These are phyloP conservation scores for Quercus rubra DNA, from an alignment of 306 rosid genomes.

Conservation along the genomic window DNA sequence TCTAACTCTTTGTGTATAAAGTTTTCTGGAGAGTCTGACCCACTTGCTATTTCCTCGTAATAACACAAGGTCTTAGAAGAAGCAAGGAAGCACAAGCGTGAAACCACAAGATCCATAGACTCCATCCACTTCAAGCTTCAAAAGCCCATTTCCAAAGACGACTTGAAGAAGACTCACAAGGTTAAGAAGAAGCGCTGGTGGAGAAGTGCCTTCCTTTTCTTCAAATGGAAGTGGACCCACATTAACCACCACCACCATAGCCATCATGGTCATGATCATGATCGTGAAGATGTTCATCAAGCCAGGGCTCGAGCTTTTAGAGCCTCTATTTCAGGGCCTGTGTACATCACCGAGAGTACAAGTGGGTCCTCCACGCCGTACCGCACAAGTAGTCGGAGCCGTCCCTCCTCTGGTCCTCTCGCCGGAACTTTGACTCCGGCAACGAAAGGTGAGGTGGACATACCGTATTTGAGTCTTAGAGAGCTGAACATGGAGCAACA, in stretches of 20 bases:
- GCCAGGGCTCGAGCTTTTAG: slow-evolving; percentile 73
- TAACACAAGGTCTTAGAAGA: slow-evolving; percentile 67
- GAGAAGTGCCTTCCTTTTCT: slow-evolving; percentile 67
- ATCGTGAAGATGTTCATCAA: slow-evolving; percentile 53
- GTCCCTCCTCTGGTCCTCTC: slow-evolving; percentile 70
- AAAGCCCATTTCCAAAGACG: slow-evolving; percentile 76
- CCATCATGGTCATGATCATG: background rate
- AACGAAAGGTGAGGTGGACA: slow-evolving; percentile 39
- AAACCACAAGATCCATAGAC: slow-evolving; percentile 64
- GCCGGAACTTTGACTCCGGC: slow-evolving; percentile 59
- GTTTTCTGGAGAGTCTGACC: background rate
- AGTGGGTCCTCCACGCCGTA: slow-evolving; percentile 65
- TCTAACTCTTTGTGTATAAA: background rate
- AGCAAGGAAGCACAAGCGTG: slow-evolving; percentile 76
- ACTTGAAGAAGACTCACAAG: slow-evolving; percentile 47
- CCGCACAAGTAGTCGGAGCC: slow-evolving; percentile 43
- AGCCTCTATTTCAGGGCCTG: slow-evolving; percentile 78
- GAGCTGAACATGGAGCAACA: slow-evolving; percentile 80
- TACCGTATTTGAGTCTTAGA: slow-evolving; percentile 80
- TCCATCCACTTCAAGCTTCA: slow-evolving; percentile 87
- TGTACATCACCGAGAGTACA: slow-evolving; percentile 70
- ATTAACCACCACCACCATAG: background rate
- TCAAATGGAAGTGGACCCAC: slow-evolving; percentile 62
- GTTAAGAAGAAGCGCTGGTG: slow-evolving; percentile 79
- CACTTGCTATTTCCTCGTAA: background rate